Percentiles rank a stretch among this genome's conserved stretches.
phyloP scores from a whole-genome alignment of 805 yeast genomes.

The Millerozyma acaciae region DNA sequence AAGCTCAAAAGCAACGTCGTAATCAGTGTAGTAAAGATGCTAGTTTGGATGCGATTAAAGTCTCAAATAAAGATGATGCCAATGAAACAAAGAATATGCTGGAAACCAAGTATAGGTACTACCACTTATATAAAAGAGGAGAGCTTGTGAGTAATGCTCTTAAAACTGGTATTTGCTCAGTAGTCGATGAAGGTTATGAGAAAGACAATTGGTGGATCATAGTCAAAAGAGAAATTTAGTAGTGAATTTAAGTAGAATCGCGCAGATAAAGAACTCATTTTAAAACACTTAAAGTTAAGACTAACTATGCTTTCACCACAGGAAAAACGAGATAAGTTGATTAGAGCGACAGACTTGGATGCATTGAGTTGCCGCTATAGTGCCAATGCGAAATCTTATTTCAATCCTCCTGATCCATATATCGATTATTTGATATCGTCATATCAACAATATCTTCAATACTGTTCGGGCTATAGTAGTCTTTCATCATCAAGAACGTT shows the following conservation, averaged over 20 bases:
- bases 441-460: slow-evolving; percentile 34
- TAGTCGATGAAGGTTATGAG: slow-evolving; percentile 79
- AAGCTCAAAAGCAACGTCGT: no score
- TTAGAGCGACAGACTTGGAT: slow-evolving; percentile 63
- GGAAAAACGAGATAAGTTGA: slow-evolving; percentile 37
- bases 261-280: background rate
- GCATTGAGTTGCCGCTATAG: slow-evolving; percentile 64
- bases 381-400: slow-evolving; percentile 47
- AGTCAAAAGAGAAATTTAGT: slow-evolving; percentile 12
- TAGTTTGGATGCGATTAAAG: background rate
- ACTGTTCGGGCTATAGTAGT: slow-evolving; percentile 35
- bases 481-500: slow-evolving; percentile 40
- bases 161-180: slow-evolving; percentile 61
- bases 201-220: slow-evolving; percentile 88
- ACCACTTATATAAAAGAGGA: slow-evolving; percentile 82
- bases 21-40: slow-evolving; percentile 3
- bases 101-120: slow-evolving; percentile 74
- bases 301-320: slow-evolving; percentile 27
- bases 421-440: slow-evolving; percentile 32
- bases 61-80: slow-evolving; percentile 5
- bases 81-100: slow-evolving; percentile 17
- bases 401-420: slow-evolving; percentile 36
- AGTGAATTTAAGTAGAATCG: background rate
- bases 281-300: background rate
- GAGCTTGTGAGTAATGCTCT: slow-evolving; percentile 72